Conservation (phyloP, 129 eudicot species). For the Tagetes patula region DNA sequence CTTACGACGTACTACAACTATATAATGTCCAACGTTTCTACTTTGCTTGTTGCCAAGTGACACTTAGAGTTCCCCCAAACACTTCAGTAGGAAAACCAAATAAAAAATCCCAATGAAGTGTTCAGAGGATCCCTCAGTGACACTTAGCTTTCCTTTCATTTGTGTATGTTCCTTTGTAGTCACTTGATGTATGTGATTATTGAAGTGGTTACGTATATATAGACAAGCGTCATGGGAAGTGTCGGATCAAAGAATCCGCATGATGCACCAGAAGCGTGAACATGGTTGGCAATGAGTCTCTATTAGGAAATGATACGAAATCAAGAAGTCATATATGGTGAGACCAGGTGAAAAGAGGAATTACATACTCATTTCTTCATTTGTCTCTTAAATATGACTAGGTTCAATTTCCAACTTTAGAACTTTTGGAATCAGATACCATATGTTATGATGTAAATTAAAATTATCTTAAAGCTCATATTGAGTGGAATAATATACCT, state of each 20-base stretch:
- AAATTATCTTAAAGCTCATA: too few species aligned
- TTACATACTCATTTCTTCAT: conserved; percentile 27
- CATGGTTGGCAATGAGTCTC: conserved; percentile 16
- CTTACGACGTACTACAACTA: too few species aligned
- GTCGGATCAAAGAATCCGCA: neutral
- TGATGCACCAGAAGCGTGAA: conserved; percentile 16
- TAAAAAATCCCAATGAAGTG: too few species aligned
- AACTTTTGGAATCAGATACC: neutral
- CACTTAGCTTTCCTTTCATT: too few species aligned
- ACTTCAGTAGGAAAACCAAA: too few species aligned
- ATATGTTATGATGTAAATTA: neutral
- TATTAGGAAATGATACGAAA: neutral
- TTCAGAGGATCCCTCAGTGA: too few species aligned
- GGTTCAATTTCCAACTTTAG: conserved; percentile 16
- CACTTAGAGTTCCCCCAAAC: too few species aligned
- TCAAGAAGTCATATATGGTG: neutral
- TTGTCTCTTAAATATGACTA: conserved; percentile 16
- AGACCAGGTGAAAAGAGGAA: conserved; percentile 13
- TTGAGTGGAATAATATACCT: too few species aligned
- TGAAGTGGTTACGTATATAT: neutral
- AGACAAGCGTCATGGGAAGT: neutral
- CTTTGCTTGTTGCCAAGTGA: too few species aligned
- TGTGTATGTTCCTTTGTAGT: neutral
- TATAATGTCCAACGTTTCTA: too few species aligned
- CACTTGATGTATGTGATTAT: neutral